Evolutionary conservation across 2,329 filamentous ascomycete genomes (phyloP).

Genomic region (Dothiorella sarmentorum): DNA sequence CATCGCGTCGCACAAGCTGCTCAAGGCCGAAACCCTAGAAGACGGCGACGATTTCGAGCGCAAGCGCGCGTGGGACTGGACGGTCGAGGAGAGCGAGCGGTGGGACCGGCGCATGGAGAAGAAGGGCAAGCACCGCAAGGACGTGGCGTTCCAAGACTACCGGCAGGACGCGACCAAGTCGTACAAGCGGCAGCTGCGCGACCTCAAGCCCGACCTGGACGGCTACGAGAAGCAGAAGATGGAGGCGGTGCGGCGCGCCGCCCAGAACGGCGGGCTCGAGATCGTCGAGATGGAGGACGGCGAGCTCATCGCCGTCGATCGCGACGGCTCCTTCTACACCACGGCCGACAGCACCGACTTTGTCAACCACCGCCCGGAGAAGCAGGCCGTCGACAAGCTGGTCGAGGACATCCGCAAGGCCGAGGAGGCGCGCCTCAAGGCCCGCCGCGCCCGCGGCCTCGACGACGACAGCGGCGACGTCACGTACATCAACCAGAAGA

Average conservation of each 20-base stretch:
- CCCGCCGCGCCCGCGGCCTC: constrained; percentile 73
- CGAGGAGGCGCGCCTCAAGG: constrained; percentile 82
- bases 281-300: constrained; percentile 95
- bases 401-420: constrained; percentile 84
- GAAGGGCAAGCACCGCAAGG: constrained; percentile 74
- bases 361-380: constrained; percentile 79
- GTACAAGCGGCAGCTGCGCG: constrained; percentile 85
- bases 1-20: constrained; percentile 58
- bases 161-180: constrained; percentile 82
- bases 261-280: constrained; percentile 78
- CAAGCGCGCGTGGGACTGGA: constrained; percentile 12
- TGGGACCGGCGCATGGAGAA: constrained; percentile 92
- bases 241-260: constrained; percentile 78
- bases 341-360: constrained; percentile 80
- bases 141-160: constrained; percentile 89
- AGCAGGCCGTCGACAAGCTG: constrained; percentile 80
- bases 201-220: constrained; percentile 73
- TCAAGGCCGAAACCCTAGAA: constrained; percentile 86
- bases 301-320: constrained; percentile 90
- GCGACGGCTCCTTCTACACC: constrained; percentile 85
- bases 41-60: constrained; percentile 91
- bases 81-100: constrained; percentile 51
- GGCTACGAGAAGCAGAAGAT: constrained; percentile 85
- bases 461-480: constrained; percentile 79
- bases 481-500: constrained; percentile 99